These are phyloP conservation scores for Priceomyces melissophilus DNA, from an alignment of 805 yeast genomes.

Conservation along the genomic window DNA sequence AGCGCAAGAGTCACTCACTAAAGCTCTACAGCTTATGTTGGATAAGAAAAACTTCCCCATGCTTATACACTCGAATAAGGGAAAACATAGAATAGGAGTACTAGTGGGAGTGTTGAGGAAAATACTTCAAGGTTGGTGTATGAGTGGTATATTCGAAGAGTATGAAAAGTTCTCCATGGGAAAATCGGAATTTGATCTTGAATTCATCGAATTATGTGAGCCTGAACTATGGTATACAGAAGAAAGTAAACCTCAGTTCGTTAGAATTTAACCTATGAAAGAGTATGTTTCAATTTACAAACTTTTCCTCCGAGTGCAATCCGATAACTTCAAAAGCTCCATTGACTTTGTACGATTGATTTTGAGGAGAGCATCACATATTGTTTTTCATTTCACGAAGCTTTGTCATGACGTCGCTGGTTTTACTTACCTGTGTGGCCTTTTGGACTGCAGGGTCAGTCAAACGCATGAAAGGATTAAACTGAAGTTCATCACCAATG, in stretches of 20 bases:
- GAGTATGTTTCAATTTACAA: neutral
- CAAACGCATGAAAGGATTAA: slow-evolving; percentile 88
- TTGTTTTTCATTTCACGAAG: slow-evolving; percentile 77
- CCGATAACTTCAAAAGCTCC: too few species aligned
- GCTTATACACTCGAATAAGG: slow-evolving; percentile 89
- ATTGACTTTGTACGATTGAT: too few species aligned
- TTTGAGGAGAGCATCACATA: slow-evolving; percentile 12
- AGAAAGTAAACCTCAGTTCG: slow-evolving; percentile 60
- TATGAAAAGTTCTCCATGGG: slow-evolving; percentile 91
- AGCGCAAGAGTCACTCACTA: slow-evolving; percentile 46
- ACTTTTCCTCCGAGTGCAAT: too few species aligned
- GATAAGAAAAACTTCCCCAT: slow-evolving; percentile 79
- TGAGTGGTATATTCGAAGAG: slow-evolving; percentile 90
- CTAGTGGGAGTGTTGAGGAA: slow-evolving; percentile 89
- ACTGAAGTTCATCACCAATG: slow-evolving; percentile 71
- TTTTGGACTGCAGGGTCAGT: slow-evolving; percentile 58
- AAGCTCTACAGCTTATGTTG: slow-evolving; percentile 54
- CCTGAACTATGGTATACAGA: slow-evolving; percentile 52
- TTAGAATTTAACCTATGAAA: slow-evolving; percentile 27
- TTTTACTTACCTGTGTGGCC: slow-evolving; percentile 52
- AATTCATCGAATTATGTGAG: slow-evolving; percentile 81
- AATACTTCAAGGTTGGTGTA: slow-evolving; percentile 86
- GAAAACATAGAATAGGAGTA: slow-evolving; percentile 95
- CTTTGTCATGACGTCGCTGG: slow-evolving; percentile 61
- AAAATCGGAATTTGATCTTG: slow-evolving; percentile 88